Base-by-base conservation (phyloP, 2,329 filamentous ascomycete genomes). In the Penicillium sp. region DNA sequence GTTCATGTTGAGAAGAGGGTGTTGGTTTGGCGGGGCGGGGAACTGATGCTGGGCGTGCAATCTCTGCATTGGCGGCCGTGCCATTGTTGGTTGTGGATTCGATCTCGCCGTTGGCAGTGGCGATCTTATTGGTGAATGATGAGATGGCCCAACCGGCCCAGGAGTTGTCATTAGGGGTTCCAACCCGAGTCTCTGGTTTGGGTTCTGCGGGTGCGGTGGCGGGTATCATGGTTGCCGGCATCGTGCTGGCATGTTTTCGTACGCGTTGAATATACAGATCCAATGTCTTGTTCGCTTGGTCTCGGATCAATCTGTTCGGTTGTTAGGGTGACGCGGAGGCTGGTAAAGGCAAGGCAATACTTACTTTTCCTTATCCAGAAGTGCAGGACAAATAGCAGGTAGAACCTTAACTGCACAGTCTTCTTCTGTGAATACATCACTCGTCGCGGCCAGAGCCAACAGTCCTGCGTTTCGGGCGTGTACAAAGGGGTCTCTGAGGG, bases 91-190 rank as follows among this genome's bases (percentile, higher is more conserved):
- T 71, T 14, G 78, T 73, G 11, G 82, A 74, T 64, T 92, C 79
- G 55, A 99, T 99, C 49, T 96, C 87, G 14, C 93, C 93, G 8
- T 87, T 87, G 0, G 89, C 90, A 0, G 87, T 74, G 1, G 89
- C 85, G 11, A 97, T 69, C 63, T 95, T 96, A 71, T 97, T 97
- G 2, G 93, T 97, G 66, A 99, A 99, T 1, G 90, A 96, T 0
- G 93, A 97, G 46, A 99, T 96, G 1, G 93, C 93, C 93, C 93
- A 99, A 11, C 93, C 93, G 1, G 93, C 83, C 93, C 93, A 97
- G 2, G 84, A 83, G 18, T 79, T 76, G 46, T 85, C 79, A 33
- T 79, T 81, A 52, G 89, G 87, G 1, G 89, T 93, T 54, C 86
- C 84, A 78, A 95, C 93, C 29, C 89, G 82, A 1, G 88, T 86